phyloP scores from a whole-genome alignment of 2,329 filamentous ascomycete genomes.

The Passalora sequoiae region DNA sequence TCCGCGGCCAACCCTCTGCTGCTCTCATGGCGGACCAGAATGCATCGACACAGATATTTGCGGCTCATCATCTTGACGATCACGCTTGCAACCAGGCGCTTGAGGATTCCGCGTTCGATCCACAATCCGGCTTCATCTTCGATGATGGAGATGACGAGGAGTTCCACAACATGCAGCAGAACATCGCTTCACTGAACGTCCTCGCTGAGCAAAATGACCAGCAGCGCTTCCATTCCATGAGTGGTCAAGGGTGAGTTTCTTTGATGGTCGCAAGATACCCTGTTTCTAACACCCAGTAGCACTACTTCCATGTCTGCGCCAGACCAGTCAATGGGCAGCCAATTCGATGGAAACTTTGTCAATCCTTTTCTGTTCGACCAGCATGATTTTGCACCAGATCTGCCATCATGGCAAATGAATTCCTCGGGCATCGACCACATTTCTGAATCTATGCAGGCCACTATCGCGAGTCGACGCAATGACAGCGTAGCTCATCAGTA shows the following conservation, averaged over 20 bases:
- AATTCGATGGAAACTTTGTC: slow-evolving; percentile 5
- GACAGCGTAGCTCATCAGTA: slow-evolving; percentile 24
- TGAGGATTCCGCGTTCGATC: slow-evolving; percentile 26
- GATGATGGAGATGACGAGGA: slow-evolving; percentile 20
- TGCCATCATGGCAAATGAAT: slow-evolving; percentile 6
- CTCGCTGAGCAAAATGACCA: slow-evolving; percentile 8
- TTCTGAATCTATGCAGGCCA: slow-evolving; percentile 12
- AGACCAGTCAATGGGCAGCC: background rate
- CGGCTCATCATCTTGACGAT: background rate
- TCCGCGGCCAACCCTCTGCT: slow-evolving; percentile 3
- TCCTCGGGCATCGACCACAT: slow-evolving; percentile 4
- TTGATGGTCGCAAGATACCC: background rate
- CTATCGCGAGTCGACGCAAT: slow-evolving; percentile 16
- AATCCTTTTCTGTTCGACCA: slow-evolving; percentile 10
- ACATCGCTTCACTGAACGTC: slow-evolving; percentile 16
- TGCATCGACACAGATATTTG: no score
- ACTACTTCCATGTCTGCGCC: background rate
- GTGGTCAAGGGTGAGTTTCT: slow-evolving; percentile 1
- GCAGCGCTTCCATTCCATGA: slow-evolving; percentile 1
- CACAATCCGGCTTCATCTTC: slow-evolving; percentile 24
- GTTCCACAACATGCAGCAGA: slow-evolving; percentile 20
- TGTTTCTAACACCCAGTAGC: background rate
- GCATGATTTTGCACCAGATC: slow-evolving; percentile 6
- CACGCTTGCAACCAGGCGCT: background rate
- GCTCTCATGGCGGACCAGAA: background rate